phyloP scores from a whole-genome alignment of 2,329 filamentous ascomycete species.

The Fusarium sp. region DNA sequence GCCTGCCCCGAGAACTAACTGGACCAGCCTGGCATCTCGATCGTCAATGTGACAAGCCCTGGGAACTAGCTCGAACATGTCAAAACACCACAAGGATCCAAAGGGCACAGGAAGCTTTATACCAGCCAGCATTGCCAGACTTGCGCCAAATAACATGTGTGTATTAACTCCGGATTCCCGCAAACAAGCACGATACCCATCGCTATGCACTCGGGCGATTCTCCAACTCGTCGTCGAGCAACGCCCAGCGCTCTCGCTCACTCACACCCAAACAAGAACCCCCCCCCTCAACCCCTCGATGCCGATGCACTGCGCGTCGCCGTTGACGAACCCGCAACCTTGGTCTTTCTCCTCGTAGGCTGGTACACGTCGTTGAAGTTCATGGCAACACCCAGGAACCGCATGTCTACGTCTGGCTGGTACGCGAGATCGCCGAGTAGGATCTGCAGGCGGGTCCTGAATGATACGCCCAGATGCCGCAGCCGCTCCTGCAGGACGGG shows the following conservation, averaged over 20 bases:
- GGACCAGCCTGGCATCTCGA: not conserved
- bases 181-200: conserved; percentile 1
- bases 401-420: conserved; percentile 94
- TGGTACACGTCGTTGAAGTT: conserved; percentile 99
- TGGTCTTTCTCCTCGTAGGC: conserved; percentile 74
- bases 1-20: not conserved
- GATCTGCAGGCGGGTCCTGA: conserved; percentile 80
- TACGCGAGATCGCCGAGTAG: conserved; percentile 91
- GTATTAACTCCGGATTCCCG: conserved; percentile 8
- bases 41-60: not conserved
- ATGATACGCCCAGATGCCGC: conserved; percentile 76
- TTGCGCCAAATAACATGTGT: not conserved
- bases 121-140: not conserved
- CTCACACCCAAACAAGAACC: not conserved
- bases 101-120: not conserved
- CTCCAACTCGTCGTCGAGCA: not conserved
- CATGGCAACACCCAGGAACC: conserved; percentile 96
- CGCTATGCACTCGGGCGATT: conserved; percentile 6
- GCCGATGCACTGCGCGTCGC: conserved; percentile 34
- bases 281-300: conserved; percentile 41
- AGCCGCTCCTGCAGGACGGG: conserved; percentile 80
- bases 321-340: conserved; percentile 42
- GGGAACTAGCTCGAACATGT: not conserved
- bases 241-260: conserved; percentile 8
- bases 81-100: not conserved